Evolutionary conservation across 345 rosid genomes (phyloP).

Genomic region (Excoecaria cochinchinensis): DNA sequence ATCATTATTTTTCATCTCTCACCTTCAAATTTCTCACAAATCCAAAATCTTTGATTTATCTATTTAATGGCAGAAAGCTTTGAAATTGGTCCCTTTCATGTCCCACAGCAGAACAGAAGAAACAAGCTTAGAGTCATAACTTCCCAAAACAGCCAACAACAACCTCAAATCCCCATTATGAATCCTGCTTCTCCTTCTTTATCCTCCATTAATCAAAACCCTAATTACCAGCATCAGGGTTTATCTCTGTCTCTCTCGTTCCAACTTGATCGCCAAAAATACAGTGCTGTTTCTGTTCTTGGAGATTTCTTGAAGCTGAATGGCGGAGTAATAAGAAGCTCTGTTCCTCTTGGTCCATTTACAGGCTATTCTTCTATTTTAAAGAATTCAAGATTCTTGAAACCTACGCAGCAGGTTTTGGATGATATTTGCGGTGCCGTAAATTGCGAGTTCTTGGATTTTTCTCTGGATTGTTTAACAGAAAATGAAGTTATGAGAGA

Average conservation of each 20-base stretch:
- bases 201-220: slow-evolving; percentile 1
- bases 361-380: slow-evolving; percentile 37
- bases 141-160: slow-evolving; percentile 11
- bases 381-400: slow-evolving; percentile 33
- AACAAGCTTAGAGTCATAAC: slow-evolving; percentile 30
- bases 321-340: slow-evolving; percentile 22
- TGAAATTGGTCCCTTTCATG: slow-evolving; percentile 21
- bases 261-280: slow-evolving; percentile 13
- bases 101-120: slow-evolving; percentile 43
- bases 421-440: slow-evolving; percentile 33
- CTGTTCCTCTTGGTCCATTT: slow-evolving; percentile 39
- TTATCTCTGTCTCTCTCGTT: slow-evolving; percentile 27
- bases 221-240: slow-evolving; percentile 11
- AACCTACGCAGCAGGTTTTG: slow-evolving; percentile 36
- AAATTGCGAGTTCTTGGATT: slow-evolving; percentile 2
- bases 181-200: slow-evolving; percentile 5
- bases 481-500: slow-evolving; percentile 23
- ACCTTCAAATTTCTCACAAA: not conserved
- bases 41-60: not conserved
- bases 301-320: slow-evolving; percentile 24
- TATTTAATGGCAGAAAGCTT: slow-evolving; percentile 32
- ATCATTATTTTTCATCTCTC: slow-evolving; percentile 4
- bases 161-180: not conserved
- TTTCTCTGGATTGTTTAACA: slow-evolving; percentile 19
- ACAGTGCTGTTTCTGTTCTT: slow-evolving; percentile 10